These are phyloP conservation scores for Isatis tinctoria DNA, from an alignment of 345 rosid genomes.

Conservation along the genomic window DNA sequence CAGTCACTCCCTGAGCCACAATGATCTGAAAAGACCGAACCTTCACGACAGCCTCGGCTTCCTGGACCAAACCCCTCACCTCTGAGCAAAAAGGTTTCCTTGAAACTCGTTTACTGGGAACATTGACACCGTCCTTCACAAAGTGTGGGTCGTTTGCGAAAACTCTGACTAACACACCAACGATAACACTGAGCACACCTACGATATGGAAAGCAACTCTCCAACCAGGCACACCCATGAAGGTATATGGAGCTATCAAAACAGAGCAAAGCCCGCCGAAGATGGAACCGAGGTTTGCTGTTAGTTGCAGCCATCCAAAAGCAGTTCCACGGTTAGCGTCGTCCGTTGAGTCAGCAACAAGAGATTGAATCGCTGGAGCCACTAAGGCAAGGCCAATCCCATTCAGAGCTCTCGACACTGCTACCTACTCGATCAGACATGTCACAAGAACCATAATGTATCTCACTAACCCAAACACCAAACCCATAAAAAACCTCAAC, in stretches of 20 bases:
- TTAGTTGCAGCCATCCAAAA: slow-evolving; percentile 84
- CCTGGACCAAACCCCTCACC: slow-evolving; percentile 50
- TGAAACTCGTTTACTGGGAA: slow-evolving; percentile 32
- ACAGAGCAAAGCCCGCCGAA: slow-evolving; percentile 75
- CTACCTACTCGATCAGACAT: slow-evolving; percentile 45
- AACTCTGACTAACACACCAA: slow-evolving; percentile 59
- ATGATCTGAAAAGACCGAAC: slow-evolving; percentile 78
- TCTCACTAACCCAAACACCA: background rate
- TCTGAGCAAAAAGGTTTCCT: slow-evolving; percentile 49
- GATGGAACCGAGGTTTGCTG: slow-evolving; percentile 72
- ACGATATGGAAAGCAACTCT: slow-evolving; percentile 80
- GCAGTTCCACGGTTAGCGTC: slow-evolving; percentile 73
- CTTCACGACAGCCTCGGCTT: slow-evolving; percentile 56
- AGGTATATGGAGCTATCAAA: slow-evolving; percentile 57
- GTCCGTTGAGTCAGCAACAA: slow-evolving; percentile 84
- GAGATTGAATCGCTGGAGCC: slow-evolving; percentile 81
- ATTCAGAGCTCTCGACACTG: slow-evolving; percentile 78
- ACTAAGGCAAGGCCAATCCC: slow-evolving; percentile 89
- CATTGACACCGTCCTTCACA: slow-evolving; percentile 29
- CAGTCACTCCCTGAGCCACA: slow-evolving; percentile 84
- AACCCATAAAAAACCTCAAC: no score
- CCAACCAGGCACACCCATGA: slow-evolving; percentile 89
- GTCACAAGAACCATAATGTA: background rate
- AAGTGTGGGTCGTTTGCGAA: slow-evolving; percentile 76
- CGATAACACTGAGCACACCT: slow-evolving; percentile 62